Evolutionary conservation across 2,329 filamentous ascomycete genomes (phyloP).

Genomic region (Rutstroemia sydowiana): DNA sequence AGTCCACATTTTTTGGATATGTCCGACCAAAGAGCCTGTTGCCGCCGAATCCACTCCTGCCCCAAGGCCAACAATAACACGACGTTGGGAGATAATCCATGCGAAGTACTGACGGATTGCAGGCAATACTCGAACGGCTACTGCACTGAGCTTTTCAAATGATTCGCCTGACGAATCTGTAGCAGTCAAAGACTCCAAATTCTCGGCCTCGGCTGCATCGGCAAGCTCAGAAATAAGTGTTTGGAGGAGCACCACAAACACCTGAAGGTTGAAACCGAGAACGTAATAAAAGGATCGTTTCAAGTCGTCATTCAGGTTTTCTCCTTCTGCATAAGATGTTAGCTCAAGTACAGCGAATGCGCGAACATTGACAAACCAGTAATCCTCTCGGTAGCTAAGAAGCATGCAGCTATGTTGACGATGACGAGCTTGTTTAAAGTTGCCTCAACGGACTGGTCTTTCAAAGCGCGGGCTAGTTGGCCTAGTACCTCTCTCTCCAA

Average conservation of each 20-base stretch:
- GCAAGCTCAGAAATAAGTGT: constrained; percentile 64
- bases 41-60: constrained; percentile 1
- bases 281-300: constrained; percentile 53
- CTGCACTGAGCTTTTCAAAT: constrained; percentile 46
- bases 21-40: constrained; percentile 43
- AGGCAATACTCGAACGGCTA: constrained; percentile 55
- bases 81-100: constrained; percentile 53
- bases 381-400: constrained; percentile 57
- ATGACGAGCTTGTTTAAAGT: constrained; percentile 72
- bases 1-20: constrained; percentile 57
- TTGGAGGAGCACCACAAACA: constrained; percentile 65
- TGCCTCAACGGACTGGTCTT: constrained; percentile 55
- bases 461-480: constrained; percentile 66
- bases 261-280: constrained; percentile 70
- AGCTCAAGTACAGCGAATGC: background rate
- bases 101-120: constrained; percentile 60
- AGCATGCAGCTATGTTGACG: constrained; percentile 79
- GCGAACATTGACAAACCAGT: constrained; percentile 38
- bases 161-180: constrained; percentile 30
- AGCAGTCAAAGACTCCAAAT: constrained; percentile 38
- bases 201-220: constrained; percentile 32
- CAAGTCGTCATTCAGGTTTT: constrained; percentile 21
- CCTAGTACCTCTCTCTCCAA: constrained; percentile 80
- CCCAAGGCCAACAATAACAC: constrained; percentile 37
- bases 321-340: constrained; percentile 33